Evolutionary conservation across 2,329 filamentous ascomycete genomes (phyloP).

Genomic region (Calonectria pseudoturangicola): DNA sequence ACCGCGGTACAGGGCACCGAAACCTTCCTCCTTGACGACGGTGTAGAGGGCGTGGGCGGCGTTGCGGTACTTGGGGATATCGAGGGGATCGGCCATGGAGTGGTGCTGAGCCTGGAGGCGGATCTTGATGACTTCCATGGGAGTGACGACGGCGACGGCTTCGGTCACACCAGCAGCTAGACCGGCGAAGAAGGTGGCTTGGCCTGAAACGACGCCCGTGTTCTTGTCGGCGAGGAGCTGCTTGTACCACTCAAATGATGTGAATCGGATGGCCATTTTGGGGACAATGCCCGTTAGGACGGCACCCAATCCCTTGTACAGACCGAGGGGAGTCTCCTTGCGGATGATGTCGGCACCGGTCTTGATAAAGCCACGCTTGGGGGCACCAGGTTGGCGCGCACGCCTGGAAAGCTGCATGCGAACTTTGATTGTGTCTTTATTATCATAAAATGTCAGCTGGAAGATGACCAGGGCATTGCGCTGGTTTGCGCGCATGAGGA

Average conservation of each 20-base stretch:
- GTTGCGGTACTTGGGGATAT: constrained; percentile 97
- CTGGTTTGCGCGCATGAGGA: constrained; percentile 34
- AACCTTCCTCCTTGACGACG: constrained; percentile 92
- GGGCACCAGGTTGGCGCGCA: constrained; percentile 87
- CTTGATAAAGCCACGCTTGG: constrained; percentile 89
- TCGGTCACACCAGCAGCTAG: constrained; percentile 95
- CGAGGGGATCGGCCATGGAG: constrained; percentile 96
- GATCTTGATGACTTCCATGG: constrained; percentile 99
- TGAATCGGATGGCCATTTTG: constrained; percentile 99
- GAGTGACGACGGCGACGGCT: constrained; percentile 95
- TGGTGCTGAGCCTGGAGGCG: constrained; percentile 98
- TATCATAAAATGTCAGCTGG: constrained; percentile 30
- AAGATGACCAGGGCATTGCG: neutral
- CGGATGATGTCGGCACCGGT: constrained; percentile 92
- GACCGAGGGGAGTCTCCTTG: constrained; percentile 91
- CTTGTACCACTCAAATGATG: constrained; percentile 97
- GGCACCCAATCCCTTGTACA: constrained; percentile 99
- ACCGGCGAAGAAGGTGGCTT: constrained; percentile 84
- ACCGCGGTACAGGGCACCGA: constrained; percentile 91
- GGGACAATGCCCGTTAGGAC: constrained; percentile 97
- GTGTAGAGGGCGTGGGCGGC: constrained; percentile 90
- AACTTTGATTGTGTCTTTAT: constrained; percentile 96
- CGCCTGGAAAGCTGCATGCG: constrained; percentile 98
- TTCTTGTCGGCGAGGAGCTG: constrained; percentile 82
- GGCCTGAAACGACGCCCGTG: constrained; percentile 80